A percentile compares a stretch with the other conserved stretches of the same genome.
These are phyloP conservation scores for Lolium rigidum DNA, from an alignment of 176 grass and related monocot genomes.

Conservation along the genomic window DNA sequence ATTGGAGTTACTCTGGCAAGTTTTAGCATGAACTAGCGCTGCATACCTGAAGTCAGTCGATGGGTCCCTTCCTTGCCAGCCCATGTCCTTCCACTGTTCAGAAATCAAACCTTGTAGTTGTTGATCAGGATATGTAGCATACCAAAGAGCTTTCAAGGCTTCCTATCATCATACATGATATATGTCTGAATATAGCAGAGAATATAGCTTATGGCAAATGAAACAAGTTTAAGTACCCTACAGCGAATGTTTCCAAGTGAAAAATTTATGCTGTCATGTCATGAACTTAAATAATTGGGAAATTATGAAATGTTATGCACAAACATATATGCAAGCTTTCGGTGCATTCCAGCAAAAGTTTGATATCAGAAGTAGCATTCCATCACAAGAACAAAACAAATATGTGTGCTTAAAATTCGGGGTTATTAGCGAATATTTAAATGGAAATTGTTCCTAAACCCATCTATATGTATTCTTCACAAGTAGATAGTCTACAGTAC, in stretches of 20 bases:
- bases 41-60: constrained; percentile 91
- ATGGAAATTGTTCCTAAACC: background rate
- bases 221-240: background rate
- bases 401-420: background rate
- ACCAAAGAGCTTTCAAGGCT: constrained; percentile 94
- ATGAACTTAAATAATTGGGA: background rate
- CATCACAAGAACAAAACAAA: background rate
- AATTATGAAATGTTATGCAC: constrained; percentile 8
- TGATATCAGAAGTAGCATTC: background rate
- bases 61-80: constrained; percentile 98
- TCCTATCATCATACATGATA: constrained; percentile 57
- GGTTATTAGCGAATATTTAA: background rate
- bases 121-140: constrained; percentile 94
- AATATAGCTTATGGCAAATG: background rate
- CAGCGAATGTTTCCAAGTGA: background rate
- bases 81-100: constrained; percentile 99
- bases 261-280: background rate
- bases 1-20: background rate
- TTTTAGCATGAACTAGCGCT: background rate
- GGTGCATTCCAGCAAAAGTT: background rate
- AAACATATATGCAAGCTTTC: background rate
- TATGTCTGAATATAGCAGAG: constrained; percentile 14
- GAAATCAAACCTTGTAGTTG: constrained; percentile 87
- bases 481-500: background rate
- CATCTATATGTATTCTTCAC: background rate